These are phyloP conservation scores for Alternaria solani DNA, from an alignment of 2,329 filamentous ascomycete genomes.

Conservation along the genomic window DNA sequence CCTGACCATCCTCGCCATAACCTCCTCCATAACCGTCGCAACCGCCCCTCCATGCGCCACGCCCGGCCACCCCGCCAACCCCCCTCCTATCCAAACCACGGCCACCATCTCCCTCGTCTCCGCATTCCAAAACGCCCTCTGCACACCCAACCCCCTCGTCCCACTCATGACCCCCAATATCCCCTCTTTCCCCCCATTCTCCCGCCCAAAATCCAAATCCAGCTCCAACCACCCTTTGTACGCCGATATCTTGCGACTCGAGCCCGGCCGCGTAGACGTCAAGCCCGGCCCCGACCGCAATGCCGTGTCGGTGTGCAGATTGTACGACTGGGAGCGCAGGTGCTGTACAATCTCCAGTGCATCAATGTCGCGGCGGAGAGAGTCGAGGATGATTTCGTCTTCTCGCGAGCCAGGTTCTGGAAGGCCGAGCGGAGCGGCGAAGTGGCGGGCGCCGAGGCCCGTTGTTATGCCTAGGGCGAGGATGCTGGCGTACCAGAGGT, in stretches of 20 bases:
- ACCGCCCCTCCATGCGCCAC: constrained; percentile 75
- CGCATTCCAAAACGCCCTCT: constrained; percentile 71
- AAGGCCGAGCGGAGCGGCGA: constrained; percentile 35
- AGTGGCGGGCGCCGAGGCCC: constrained; percentile 37
- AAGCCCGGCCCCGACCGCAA: constrained; percentile 25
- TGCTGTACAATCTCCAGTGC: constrained; percentile 43
- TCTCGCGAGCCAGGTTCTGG: constrained; percentile 39
- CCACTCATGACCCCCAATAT: constrained; percentile 47
- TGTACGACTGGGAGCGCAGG: constrained; percentile 40
- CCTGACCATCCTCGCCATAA: constrained; percentile 70
- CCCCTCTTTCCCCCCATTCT: constrained; percentile 29
- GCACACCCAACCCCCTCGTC: constrained; percentile 54
- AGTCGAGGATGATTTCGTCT: constrained; percentile 39
- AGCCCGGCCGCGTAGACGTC: not conserved
- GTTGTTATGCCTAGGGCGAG: constrained; percentile 35
- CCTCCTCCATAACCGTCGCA: constrained; percentile 74
- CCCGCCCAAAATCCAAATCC: constrained; percentile 34
- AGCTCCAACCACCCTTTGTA: constrained; percentile 43
- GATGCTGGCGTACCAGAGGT: constrained; percentile 44
- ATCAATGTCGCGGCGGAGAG: constrained; percentile 38
- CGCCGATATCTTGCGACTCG: constrained; percentile 18
- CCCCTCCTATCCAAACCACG: constrained; percentile 74
- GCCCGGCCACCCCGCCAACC: constrained; percentile 72
- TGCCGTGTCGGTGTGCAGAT: constrained; percentile 34
- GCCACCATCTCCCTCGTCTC: constrained; percentile 65